Evolutionary conservation across 768 basidiomycete genomes (phyloP).

Genomic region (Phlebiopsis flavidoalba): DNA sequence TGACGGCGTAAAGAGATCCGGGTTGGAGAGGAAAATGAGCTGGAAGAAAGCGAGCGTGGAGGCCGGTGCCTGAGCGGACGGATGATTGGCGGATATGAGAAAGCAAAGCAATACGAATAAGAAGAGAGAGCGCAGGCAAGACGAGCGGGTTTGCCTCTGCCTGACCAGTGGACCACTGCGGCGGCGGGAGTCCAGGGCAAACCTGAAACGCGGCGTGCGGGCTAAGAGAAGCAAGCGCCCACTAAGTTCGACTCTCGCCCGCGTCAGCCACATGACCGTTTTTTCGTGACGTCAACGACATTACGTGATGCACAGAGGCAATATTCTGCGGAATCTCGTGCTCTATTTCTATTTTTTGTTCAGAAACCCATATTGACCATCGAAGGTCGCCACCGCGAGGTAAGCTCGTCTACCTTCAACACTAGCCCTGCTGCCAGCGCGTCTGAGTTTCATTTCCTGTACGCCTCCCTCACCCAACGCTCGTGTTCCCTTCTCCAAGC

Average conservation of each 20-base stretch:
- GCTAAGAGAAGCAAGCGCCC: neutral
- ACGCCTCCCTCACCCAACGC: constrained; percentile 62
- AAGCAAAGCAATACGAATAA: neutral
- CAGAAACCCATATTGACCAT: constrained; percentile 41
- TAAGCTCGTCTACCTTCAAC: constrained; percentile 71
- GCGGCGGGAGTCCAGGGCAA: constrained; percentile 1
- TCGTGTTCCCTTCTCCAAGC: constrained; percentile 58
- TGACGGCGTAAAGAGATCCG: constrained; percentile 18
- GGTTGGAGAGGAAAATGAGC: constrained; percentile 13
- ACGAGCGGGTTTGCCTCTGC: neutral
- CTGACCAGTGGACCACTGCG: neutral
- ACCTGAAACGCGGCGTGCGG: neutral
- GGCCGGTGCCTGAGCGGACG: constrained; percentile 18
- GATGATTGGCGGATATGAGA: constrained; percentile 1
- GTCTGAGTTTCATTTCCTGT: constrained; percentile 55
- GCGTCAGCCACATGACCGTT: constrained; percentile 16
- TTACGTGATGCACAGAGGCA: neutral
- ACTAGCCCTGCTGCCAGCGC: constrained; percentile 77
- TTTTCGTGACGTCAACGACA: neutral
- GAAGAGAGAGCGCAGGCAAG: neutral
- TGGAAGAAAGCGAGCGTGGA: constrained; percentile 21
- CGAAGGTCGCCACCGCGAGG: constrained; percentile 60
- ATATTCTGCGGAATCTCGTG: neutral
- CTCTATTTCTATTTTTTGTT: neutral
- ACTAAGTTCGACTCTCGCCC: constrained; percentile 1